A percentile compares a stretch with the other conserved stretches of the same genome.
Evolutionary conservation across 768 basidiomycete genomes (phyloP).

Genomic region (Gautieria morchelliformis): DNA sequence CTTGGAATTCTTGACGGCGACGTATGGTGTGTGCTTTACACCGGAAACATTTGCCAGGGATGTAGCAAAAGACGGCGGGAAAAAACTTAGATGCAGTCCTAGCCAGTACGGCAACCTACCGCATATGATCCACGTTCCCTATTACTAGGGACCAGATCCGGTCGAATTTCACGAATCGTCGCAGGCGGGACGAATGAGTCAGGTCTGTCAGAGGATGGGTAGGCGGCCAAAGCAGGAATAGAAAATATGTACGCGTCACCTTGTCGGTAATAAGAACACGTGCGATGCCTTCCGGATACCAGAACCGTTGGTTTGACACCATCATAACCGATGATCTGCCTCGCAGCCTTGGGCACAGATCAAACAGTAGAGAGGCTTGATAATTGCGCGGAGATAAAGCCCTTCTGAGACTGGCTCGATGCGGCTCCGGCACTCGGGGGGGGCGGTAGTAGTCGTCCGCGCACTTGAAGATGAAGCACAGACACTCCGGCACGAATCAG

Average conservation of each 20-base stretch:
- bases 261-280: slow-evolving; percentile 84
- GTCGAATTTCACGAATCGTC: slow-evolving; percentile 92
- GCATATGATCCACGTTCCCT: too few relatives aligned
- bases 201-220: slow-evolving; percentile 42
- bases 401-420: slow-evolving; percentile 91
- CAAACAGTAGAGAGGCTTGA: slow-evolving; percentile 92
- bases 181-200: slow-evolving; percentile 79
- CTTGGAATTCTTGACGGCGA: too few relatives aligned
- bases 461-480: slow-evolving; percentile 99
- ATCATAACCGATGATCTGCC: slow-evolving; percentile 94
- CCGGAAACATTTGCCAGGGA: too few relatives aligned
- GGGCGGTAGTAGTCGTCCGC: slow-evolving; percentile 99
- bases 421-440: slow-evolving; percentile 91
- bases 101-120: too few relatives aligned
- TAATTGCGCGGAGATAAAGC: slow-evolving; percentile 81
- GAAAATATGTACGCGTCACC: slow-evolving; percentile 31
- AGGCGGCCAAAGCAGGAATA: not conserved
- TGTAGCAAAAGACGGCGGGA: too few relatives aligned
- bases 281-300: slow-evolving; percentile 98
- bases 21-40: too few relatives aligned
- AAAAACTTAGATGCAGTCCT: too few relatives aligned
- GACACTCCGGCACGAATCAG: slow-evolving; percentile 89
- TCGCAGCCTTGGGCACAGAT: slow-evolving; percentile 98
- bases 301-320: slow-evolving; percentile 98
- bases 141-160: slow-evolving; percentile 93